phyloP scores from a whole-genome alignment of 345 rosid species.

The Alliaria petiolata region DNA sequence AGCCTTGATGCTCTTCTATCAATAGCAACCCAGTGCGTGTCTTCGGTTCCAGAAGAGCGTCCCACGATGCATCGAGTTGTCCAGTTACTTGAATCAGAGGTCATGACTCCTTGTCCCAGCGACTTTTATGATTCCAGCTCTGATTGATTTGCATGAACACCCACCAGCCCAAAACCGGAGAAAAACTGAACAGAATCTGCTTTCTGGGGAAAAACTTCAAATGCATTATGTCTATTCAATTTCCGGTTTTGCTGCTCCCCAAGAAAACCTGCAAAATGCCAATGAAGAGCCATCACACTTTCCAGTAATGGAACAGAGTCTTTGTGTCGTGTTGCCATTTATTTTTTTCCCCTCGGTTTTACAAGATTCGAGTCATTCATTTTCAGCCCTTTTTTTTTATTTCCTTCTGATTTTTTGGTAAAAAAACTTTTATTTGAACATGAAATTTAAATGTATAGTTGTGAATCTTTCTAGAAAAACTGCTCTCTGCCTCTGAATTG shows the following conservation, averaged over 20 bases:
- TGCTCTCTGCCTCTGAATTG: conserved; percentile 5
- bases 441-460: conserved; percentile 23
- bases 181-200: not conserved
- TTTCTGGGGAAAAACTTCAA: not conserved
- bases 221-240: not conserved
- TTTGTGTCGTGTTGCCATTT: conserved; percentile 3
- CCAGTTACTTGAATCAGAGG: conserved; percentile 90
- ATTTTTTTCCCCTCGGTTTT: conserved; percentile 3
- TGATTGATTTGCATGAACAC: conserved; percentile 44
- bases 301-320: conserved; percentile 17
- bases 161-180: too few relatives aligned
- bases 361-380: conserved; percentile 25
- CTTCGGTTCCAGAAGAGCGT: conserved; percentile 77
- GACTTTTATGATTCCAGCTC: conserved; percentile 93
- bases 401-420: conserved; percentile 26
- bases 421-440: conserved; percentile 18
- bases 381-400: not conserved
- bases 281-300: not conserved
- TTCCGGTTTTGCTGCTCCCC: not conserved
- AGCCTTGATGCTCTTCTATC: conserved; percentile 81
- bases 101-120: conserved; percentile 98
- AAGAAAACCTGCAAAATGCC: conserved; percentile 12
- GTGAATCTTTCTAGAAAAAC: conserved; percentile 20
- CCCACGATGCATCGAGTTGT: conserved; percentile 98
- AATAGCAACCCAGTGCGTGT: conserved; percentile 77